A percentile compares a stretch with the other conserved stretches of the same genome.
Conservation (phyloP, 768 basidiomycete species). For the Tubosaeta sp. region DNA sequence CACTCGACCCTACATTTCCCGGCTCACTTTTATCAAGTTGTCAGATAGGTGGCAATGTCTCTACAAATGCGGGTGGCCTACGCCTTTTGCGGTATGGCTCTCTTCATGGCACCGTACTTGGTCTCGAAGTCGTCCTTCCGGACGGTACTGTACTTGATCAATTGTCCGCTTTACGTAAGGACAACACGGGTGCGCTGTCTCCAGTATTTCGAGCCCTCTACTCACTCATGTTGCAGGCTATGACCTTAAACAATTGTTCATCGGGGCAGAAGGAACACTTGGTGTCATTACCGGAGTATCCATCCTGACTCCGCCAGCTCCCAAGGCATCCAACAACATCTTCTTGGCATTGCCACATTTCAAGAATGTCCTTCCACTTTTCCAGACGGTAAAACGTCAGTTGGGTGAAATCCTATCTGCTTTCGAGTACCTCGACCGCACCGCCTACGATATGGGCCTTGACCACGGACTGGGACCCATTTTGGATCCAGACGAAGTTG, state of each 20-base stretch:
- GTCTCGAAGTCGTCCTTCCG: slow-evolving; percentile 92
- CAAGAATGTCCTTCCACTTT: slow-evolving; percentile 82
- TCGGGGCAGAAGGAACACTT: slow-evolving; percentile 95
- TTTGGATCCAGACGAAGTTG: slow-evolving; percentile 67
- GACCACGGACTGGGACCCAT: slow-evolving; percentile 79
- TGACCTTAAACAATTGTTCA: slow-evolving; percentile 97
- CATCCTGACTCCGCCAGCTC: slow-evolving; percentile 82
- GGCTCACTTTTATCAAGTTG: slow-evolving; percentile 48
- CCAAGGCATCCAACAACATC: slow-evolving; percentile 84
- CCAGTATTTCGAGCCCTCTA: not conserved
- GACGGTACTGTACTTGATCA: slow-evolving; percentile 91
- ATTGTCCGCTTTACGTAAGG: slow-evolving; percentile 87
- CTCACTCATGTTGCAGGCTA: slow-evolving; percentile 58
- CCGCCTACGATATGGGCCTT: slow-evolving; percentile 78
- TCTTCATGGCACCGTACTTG: slow-evolving; percentile 90
- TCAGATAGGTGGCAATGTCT: slow-evolving; percentile 96
- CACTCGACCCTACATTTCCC: not conserved
- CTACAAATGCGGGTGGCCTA: slow-evolving; percentile 97
- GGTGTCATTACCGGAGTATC: slow-evolving; percentile 95
- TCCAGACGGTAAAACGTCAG: slow-evolving; percentile 71
- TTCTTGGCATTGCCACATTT: slow-evolving; percentile 87
- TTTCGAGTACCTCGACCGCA: slow-evolving; percentile 93
- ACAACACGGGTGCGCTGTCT: slow-evolving; percentile 78
- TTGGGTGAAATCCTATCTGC: slow-evolving; percentile 95
- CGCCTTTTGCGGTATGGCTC: slow-evolving; percentile 92